Evolutionary conservation across 2,329 filamentous ascomycete genomes (phyloP), one percentile per base, ranked within the genome.

Genomic region (Aspergillus pseudoterreus): DNA sequence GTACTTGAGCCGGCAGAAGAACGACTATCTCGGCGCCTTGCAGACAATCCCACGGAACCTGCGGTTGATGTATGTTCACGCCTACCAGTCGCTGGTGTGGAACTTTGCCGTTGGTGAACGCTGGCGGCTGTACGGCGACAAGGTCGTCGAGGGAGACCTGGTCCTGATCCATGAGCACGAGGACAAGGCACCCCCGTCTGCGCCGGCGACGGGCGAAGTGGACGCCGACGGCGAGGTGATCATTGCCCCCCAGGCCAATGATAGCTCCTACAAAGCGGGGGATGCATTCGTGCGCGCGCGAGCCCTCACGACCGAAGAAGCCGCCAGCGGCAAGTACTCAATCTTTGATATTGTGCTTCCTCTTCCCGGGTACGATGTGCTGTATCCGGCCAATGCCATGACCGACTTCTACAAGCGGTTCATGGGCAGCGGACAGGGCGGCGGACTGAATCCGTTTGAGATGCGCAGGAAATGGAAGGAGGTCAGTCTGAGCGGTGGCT

Each of bases 21-120:
- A 79, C 41, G 92, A 99, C 71, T 94, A 83, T 67, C 80, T 89
- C 53, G 92, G 92, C 21, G 90, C 94, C 1, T 72, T 99, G 47
- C 82, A 87, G 65, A 80, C 82, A 49, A 92, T 99, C 56, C 88
- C 87, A 21, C 82, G 92, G 15, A 90, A 88, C 45, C 78, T 97
- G 62, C 83, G 91, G 41, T 82, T 90, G 52, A 96, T 99, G 88
- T 99, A 97, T 67, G 86, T 96, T 14, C 94, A 99, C 69, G 92
- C 94, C 4, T 97, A 96, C 72, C 94, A 99, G 70, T 95, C 89
- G 5, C 82, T 91, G 35, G 85, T 99, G 8, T 99, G 92, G 92
- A 99, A 99, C 73, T 82, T 84, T 59, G 88, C 84, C 11, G 89
- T 84, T 1, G 90, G 88, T 58, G 84, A 87, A 61, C 87, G 94